A percentile compares a stretch with the other conserved stretches of the same genome.
phyloP scores from a whole-genome alignment of 257 asterid species.

The Mentha longifolia region DNA sequence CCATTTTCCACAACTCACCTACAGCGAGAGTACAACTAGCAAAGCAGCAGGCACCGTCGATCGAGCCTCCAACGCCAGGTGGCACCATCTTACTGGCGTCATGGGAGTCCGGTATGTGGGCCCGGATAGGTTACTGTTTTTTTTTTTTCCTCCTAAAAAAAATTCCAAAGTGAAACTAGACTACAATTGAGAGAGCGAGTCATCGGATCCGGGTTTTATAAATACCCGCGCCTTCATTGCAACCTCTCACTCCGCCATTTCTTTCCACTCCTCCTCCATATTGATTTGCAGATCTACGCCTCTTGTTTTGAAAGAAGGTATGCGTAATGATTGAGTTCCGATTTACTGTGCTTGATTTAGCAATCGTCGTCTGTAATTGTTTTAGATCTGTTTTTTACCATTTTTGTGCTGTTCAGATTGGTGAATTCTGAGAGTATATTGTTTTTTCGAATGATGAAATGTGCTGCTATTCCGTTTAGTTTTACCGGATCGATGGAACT shows the following conservation, averaged over 20 bases:
- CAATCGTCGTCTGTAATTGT: background rate
- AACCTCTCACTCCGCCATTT: background rate
- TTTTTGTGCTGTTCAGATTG: background rate
- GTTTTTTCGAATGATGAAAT: background rate
- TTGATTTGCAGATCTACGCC: constrained; percentile 31
- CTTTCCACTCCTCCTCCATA: background rate
- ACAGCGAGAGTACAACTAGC: background rate
- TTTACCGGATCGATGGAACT: constrained; percentile 1
- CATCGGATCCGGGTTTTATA: constrained; percentile 37
- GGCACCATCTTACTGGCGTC: constrained; percentile 13
- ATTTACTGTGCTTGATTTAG: constrained; percentile 18
- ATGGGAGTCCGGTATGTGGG: constrained; percentile 2
- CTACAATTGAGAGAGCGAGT: constrained; percentile 27
- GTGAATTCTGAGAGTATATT: background rate
- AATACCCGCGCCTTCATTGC: constrained; percentile 18
- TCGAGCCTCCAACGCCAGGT: constrained; percentile 22
- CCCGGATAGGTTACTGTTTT: constrained; percentile 25
- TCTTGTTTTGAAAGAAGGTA: constrained; percentile 29
- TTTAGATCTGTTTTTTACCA: constrained; percentile 30
- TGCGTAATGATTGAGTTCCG: background rate
- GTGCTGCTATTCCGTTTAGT: background rate
- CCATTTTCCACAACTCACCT: constrained; percentile 26
- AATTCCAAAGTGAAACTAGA: no score
- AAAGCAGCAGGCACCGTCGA: constrained; percentile 32
- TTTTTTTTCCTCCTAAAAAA: no score